Percentiles rank a stretch among this genome's conserved stretches.
Evolutionary conservation across 495 filamentous ascomycete species (phyloP).

Genomic region (Aspergillus cavernicola): DNA sequence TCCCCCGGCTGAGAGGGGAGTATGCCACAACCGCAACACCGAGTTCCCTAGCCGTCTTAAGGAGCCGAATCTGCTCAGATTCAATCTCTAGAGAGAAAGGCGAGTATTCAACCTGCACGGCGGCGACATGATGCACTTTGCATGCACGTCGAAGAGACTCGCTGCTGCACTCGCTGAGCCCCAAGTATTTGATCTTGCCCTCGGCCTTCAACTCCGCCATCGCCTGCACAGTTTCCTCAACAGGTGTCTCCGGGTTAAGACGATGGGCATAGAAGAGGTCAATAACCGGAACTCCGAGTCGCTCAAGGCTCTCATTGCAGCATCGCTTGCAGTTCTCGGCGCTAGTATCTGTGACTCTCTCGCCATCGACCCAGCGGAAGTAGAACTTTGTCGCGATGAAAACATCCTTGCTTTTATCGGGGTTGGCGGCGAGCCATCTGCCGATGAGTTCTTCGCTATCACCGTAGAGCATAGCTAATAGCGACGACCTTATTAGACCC

Average conservation of each 20-base stretch:
- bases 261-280: conserved; percentile 13
- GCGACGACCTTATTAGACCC: not conserved
- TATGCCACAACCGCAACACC: conserved; percentile 10
- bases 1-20: conserved; percentile 10
- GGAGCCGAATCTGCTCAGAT: not conserved
- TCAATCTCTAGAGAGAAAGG: conserved; percentile 15
- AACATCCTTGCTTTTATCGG: conserved; percentile 1
- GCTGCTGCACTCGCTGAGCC: conserved; percentile 7
- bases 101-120: conserved; percentile 14
- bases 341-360: not conserved
- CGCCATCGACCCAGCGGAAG: not conserved
- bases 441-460: conserved; percentile 10
- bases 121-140: conserved; percentile 7
- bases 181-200: conserved; percentile 15
- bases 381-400: conserved; percentile 11
- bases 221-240: conserved; percentile 6
- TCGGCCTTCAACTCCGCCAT: conserved; percentile 6
- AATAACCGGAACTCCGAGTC: conserved; percentile 1
- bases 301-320: not conserved
- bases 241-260: not conserved
- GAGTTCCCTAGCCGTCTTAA: conserved; percentile 6
- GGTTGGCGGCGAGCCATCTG: conserved; percentile 8
- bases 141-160: conserved; percentile 13
- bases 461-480: conserved; percentile 7
- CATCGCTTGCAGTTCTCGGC: not conserved